These are phyloP conservation scores for Yamagishiella unicocca DNA, from an alignment of 139 green algal species.

Conservation along the genomic window DNA sequence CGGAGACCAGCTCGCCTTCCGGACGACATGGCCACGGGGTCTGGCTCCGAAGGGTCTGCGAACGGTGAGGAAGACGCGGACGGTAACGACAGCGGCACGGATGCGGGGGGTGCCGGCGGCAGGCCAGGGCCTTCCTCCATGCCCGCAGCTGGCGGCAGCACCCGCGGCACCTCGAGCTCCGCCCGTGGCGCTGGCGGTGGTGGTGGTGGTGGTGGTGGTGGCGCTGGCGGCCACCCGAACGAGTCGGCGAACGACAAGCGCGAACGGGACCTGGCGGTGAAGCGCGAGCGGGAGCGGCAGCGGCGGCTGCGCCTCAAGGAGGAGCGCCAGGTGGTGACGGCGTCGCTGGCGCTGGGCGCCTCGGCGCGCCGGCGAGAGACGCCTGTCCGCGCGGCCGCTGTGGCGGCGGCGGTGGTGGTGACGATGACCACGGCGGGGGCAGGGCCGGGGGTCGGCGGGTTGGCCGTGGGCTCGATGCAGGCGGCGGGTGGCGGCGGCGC, in stretches of 20 bases:
- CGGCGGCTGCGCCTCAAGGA: conserved; percentile 30
- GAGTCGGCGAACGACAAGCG: conserved; percentile 10
- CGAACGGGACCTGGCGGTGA: conserved; percentile 22
- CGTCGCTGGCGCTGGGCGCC: not conserved
- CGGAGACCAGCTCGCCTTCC: not conserved
- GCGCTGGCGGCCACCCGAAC: not conserved
- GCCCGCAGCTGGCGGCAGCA: no score
- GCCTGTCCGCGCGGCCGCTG: not conserved
- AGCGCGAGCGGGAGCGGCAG: conserved; percentile 28
- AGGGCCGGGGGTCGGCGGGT: not conserved
- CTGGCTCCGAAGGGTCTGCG: not conserved
- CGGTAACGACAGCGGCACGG: not conserved
- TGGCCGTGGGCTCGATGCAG: not conserved
- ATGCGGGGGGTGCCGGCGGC: not conserved
- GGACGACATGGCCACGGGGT: not conserved
- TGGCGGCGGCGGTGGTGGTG: not conserved
- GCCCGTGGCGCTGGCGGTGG: no score
- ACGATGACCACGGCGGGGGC: not conserved
- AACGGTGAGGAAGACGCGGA: not conserved
- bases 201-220: no score
- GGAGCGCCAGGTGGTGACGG: conserved; percentile 13
- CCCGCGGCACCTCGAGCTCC: no score
- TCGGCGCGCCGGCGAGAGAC: not conserved
- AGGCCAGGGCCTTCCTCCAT: not conserved
- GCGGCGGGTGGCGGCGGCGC: not conserved